These are phyloP conservation scores for sorghum (Sorghum bicolor) DNA, from an alignment of 176 grass and related monocot genomes.

Conservation along the genomic window DNA sequence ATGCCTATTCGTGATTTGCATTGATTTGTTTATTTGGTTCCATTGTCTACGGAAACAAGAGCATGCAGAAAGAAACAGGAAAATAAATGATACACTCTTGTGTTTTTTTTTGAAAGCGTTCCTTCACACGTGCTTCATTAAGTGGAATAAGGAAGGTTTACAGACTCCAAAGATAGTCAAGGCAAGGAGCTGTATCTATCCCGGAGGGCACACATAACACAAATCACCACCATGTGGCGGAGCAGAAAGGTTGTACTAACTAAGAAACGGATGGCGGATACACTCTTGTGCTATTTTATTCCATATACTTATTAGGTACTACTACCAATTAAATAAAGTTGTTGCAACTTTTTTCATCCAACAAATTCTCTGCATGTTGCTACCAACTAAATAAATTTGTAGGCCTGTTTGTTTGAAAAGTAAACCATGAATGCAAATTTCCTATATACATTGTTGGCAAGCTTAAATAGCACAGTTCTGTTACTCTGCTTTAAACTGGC, in stretches of 20 bases:
- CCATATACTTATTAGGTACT: background rate
- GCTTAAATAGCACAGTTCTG: background rate
- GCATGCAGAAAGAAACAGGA: background rate
- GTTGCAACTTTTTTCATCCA: background rate
- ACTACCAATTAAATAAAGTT: background rate
- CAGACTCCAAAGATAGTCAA: no score
- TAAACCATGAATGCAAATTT: background rate
- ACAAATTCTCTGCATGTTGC: background rate
- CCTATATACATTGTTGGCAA: background rate
- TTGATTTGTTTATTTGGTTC: conserved; percentile 3
- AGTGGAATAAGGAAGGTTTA: no score
- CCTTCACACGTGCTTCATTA: no score
- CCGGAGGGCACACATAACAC: no score
- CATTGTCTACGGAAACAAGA: background rate
- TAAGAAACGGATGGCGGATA: no score
- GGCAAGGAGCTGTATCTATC: no score
- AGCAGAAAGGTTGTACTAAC: no score
- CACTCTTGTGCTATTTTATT: background rate
- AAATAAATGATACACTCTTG: background rate
- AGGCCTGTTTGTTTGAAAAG: conserved; percentile 10
- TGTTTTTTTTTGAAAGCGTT: no score
- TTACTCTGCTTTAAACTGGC: background rate
- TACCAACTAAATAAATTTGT: background rate
- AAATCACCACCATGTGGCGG: no score
- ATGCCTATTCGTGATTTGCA: background rate